phyloP scores from a whole-genome alignment of 345 rosid species.

The Eucalyptus fibrosa region DNA sequence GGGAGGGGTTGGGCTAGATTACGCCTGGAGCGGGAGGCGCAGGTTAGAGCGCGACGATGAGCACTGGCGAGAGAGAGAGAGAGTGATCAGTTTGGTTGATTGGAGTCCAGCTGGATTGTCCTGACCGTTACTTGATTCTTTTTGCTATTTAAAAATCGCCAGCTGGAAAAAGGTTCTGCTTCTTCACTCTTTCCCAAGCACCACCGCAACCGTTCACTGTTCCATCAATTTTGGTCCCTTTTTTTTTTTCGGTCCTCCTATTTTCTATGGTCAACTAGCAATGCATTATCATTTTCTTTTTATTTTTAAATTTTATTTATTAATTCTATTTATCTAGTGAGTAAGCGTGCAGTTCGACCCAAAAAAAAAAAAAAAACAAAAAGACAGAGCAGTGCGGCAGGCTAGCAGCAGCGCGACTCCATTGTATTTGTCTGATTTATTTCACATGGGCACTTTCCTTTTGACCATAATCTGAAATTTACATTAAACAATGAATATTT shows the following conservation, averaged over 20 bases:
- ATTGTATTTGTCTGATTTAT: neutral
- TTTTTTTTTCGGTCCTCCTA: neutral
- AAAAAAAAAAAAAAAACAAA: too few relatives aligned
- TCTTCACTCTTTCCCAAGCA: neutral
- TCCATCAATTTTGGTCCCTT: neutral
- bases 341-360: neutral
- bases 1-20: neutral
- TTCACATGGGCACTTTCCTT: neutral
- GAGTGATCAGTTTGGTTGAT: neutral
- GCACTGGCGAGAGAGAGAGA: neutral
- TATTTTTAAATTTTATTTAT: neutral
- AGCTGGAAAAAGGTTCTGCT: conserved; percentile 21
- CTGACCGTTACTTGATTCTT: conserved; percentile 31
- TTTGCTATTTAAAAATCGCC: conserved; percentile 19
- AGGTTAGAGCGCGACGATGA: conserved; percentile 6
- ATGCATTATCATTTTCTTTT: neutral
- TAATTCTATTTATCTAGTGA: neutral
- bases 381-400: neutral
- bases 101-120: conserved; percentile 63
- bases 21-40: neutral
- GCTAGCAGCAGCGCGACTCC: neutral
- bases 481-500: neutral
- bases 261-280: neutral
- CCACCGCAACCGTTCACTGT: neutral
- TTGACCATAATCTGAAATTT: neutral